A percentile compares a stretch with the other conserved stretches of the same genome.
These are phyloP conservation scores for Raphanus raphanistrum DNA, from an alignment of 345 rosid species.

Conservation along the genomic window DNA sequence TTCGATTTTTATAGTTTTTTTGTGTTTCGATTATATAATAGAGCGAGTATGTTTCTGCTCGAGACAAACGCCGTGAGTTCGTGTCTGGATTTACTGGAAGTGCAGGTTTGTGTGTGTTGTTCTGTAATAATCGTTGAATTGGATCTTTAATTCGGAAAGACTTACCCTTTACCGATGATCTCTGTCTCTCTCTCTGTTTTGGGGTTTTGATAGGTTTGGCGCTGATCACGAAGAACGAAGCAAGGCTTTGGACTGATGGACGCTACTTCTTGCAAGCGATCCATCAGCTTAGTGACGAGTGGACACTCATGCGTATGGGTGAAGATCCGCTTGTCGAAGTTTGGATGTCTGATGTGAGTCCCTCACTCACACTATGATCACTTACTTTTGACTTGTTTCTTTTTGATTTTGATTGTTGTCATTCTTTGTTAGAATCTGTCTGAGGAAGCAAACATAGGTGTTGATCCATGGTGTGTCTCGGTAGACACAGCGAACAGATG, in stretches of 20 bases:
- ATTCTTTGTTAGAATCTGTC: slow-evolving; percentile 60
- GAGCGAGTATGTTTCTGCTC: slow-evolving; percentile 91
- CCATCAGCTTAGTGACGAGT: slow-evolving; percentile 71
- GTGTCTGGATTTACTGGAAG: slow-evolving; percentile 93
- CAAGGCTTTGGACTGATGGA: slow-evolving; percentile 91
- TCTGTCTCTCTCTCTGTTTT: slow-evolving; percentile 35
- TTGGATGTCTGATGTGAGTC: slow-evolving; percentile 85
- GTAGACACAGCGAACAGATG: slow-evolving; percentile 82
- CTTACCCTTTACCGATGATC: background rate
- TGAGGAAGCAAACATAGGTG: slow-evolving; percentile 65
- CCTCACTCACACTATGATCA: background rate
- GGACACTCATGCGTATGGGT: slow-evolving; percentile 92
- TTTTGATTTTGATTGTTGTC: background rate
- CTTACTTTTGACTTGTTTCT: background rate
- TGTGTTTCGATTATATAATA: background rate
- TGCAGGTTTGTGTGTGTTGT: slow-evolving; percentile 50
- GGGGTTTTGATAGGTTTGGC: slow-evolving; percentile 81
- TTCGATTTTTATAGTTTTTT: slow-evolving; percentile 17
- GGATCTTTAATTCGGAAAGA: background rate
- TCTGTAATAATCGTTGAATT: background rate
- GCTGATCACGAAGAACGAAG: slow-evolving; percentile 69
- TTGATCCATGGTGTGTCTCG: slow-evolving; percentile 88
- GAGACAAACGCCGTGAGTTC: slow-evolving; percentile 86
- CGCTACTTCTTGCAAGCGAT: slow-evolving; percentile 90
- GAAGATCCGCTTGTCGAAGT: slow-evolving; percentile 81